Base-by-base conservation (phyloP, 1,139 yeast genomes). In the Saccharomyces hybrid region DNA sequence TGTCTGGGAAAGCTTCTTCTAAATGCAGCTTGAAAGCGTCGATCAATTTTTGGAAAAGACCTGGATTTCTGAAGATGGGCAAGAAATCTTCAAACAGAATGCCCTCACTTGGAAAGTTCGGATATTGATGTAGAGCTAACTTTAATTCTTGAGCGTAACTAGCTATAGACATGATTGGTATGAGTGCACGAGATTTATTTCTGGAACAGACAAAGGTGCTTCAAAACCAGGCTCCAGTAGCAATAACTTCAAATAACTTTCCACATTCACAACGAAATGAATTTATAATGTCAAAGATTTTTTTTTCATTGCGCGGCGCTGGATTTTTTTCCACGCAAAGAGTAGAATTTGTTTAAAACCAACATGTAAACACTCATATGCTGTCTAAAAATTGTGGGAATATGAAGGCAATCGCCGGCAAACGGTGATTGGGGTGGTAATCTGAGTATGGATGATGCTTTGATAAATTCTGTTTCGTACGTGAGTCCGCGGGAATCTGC, bases 61-160 rank as follows among this genome's bases (percentile, higher is more conserved):
- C 78, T 53, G 98, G 97, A 62, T 82, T 77, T 70, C 88, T 81
- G 78, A 93, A 93, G 62, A 93, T 86, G 54, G 99, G 99, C 70
- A 91, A 78, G 71, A 93, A 91, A 73, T 93, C 99, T 75, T 93
- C 98, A 67, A 93, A 93, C 51, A 93, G 75, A 60, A 93, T 82
- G n/a, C 99, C 99, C 75, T 87, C 86, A 58, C 81, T 70, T 47
- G 99, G 99, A 77, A 93, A 93, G 75, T 93, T 89, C 60, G 91
- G 96, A 78, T 86, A 91, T 71, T 88, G 96, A 63, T 79, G 84
- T 57, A 86, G 75, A 61, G 86, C 81, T 23, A 79, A 77, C 67
- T 79, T 84, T 63, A 86, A 76, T 63, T 85, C 90, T 42, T 67
- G 70, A 48, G 89, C 85, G 56, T 81, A 69, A 41, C 72, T 70